A percentile compares a stretch with the other conserved stretches of the same genome.
Conservation (phyloP, 257 asterid genomes). For the Solanum virginianum region DNA sequence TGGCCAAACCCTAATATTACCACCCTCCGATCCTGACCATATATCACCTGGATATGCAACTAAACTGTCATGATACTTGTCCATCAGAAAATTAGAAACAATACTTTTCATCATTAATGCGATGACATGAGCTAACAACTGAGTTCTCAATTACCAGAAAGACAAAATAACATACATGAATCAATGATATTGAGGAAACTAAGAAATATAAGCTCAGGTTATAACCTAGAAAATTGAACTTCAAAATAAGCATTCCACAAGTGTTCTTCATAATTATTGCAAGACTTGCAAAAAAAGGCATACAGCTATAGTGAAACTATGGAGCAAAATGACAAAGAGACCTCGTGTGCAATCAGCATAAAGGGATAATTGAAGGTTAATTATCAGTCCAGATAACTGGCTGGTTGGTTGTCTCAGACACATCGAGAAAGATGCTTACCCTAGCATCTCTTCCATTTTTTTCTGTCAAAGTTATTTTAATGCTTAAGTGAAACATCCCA, state of each 20-base stretch:
- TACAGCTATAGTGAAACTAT: not conserved
- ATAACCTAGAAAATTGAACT: not conserved
- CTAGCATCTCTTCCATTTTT: not conserved
- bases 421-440: not conserved
- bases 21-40: conserved; percentile 89
- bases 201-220: not conserved
- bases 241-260: not conserved
- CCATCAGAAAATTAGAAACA: not conserved
- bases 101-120: not conserved
- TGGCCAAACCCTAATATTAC: conserved; percentile 71
- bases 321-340: not conserved
- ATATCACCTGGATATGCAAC: conserved; percentile 50
- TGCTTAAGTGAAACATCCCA: not conserved
- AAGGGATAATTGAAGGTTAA: not conserved
- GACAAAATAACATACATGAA: not conserved
- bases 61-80: not conserved
- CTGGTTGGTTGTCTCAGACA: not conserved
- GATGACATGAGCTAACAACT: not conserved
- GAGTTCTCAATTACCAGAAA: not conserved
- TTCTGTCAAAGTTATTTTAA: not conserved
- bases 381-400: not conserved
- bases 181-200: not conserved
- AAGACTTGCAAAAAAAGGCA: not conserved
- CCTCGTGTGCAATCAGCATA: not conserved
- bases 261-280: not conserved